Percentiles rank a stretch among this genome's conserved stretches.
Evolutionary conservation across 352 stramenopile genomes (phyloP).

Genomic region (Globisporangium rhizosaccharum): DNA sequence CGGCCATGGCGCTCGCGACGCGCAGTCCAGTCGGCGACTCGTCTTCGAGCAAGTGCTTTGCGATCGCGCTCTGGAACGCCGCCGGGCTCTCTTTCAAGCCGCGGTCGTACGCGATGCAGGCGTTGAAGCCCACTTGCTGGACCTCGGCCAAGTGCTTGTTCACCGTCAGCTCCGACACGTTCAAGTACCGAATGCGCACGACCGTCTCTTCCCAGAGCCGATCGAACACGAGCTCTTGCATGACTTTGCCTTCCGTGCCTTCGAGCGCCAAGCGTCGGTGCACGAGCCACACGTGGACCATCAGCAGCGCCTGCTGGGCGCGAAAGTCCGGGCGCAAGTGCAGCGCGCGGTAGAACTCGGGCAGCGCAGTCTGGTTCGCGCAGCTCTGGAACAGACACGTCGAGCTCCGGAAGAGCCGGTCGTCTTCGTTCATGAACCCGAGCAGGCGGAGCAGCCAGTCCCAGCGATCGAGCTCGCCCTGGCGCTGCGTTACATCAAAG

Average conservation of each 20-base stretch:
- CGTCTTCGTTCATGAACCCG: conserved; percentile 86
- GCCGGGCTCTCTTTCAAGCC: conserved; percentile 57
- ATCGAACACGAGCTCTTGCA: conserved; percentile 96
- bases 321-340: conserved; percentile 84
- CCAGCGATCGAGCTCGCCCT: conserved; percentile 63
- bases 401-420: conserved; percentile 67
- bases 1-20: conserved; percentile 47
- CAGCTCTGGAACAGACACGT: conserved; percentile 78
- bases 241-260: conserved; percentile 69
- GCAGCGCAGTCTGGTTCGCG: conserved; percentile 72
- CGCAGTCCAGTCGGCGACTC: conserved; percentile 52
- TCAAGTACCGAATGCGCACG: conserved; percentile 89
- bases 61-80: conserved; percentile 52
- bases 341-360: conserved; percentile 68
- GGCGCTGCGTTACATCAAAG: conserved; percentile 71
- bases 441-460: conserved; percentile 80
- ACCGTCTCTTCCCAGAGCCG: conserved; percentile 95
- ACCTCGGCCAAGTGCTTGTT: conserved; percentile 96
- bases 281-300: conserved; percentile 95
- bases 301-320: conserved; percentile 89
- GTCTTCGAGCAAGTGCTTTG: conserved; percentile 72
- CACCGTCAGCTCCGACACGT: conserved; percentile 93
- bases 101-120: conserved; percentile 93
- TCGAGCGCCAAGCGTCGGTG: conserved; percentile 90
- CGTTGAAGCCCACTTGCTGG: conserved; percentile 94